Conservation (phyloP, 1,284 basidiomycete genomes). For the Schizopora paradoxa region DNA sequence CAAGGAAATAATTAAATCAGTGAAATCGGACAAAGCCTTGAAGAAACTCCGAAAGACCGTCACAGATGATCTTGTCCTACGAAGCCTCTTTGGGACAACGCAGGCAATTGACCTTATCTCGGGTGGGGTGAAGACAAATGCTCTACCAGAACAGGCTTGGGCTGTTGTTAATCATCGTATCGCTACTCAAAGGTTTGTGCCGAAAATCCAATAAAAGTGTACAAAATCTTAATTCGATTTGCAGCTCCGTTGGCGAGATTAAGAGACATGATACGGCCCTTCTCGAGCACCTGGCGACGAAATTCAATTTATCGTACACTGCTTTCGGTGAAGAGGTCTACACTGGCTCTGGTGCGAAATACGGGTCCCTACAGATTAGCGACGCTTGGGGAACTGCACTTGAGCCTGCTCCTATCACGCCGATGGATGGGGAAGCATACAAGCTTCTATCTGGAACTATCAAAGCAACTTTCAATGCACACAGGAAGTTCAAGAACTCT, state of each 20-base stretch:
- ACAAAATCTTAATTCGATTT: neutral
- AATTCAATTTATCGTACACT: slow-evolving; percentile 41
- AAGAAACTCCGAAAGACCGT: slow-evolving; percentile 37
- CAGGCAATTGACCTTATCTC: slow-evolving; percentile 56
- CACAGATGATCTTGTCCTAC: slow-evolving; percentile 27
- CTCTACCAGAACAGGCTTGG: slow-evolving; percentile 49
- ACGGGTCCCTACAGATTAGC: slow-evolving; percentile 36
- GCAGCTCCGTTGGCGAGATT: slow-evolving; percentile 40
- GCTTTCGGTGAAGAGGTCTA: slow-evolving; percentile 36
- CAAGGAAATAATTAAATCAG: slow-evolving; percentile 32
- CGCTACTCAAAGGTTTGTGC: slow-evolving; percentile 37
- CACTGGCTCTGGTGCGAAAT: slow-evolving; percentile 24
- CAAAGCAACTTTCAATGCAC: slow-evolving; percentile 37
- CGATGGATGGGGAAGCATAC: slow-evolving; percentile 39
- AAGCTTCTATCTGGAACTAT: slow-evolving; percentile 46
- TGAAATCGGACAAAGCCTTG: slow-evolving; percentile 37
- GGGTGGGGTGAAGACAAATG: slow-evolving; percentile 61
- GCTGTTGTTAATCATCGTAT: slow-evolving; percentile 52
- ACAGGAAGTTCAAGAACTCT: slow-evolving; percentile 21
- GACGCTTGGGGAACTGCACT: slow-evolving; percentile 41
- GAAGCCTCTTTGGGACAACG: slow-evolving; percentile 43
- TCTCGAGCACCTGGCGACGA: slow-evolving; percentile 37
- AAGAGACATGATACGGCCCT: slow-evolving; percentile 37
- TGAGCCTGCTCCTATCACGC: slow-evolving; percentile 53
- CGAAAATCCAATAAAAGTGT: slow-evolving; percentile 29